Percentiles rank a stretch among this genome's conserved stretches.
phyloP scores from a whole-genome alignment of 2,329 filamentous ascomycete species.

The Fusarium sp. region DNA sequence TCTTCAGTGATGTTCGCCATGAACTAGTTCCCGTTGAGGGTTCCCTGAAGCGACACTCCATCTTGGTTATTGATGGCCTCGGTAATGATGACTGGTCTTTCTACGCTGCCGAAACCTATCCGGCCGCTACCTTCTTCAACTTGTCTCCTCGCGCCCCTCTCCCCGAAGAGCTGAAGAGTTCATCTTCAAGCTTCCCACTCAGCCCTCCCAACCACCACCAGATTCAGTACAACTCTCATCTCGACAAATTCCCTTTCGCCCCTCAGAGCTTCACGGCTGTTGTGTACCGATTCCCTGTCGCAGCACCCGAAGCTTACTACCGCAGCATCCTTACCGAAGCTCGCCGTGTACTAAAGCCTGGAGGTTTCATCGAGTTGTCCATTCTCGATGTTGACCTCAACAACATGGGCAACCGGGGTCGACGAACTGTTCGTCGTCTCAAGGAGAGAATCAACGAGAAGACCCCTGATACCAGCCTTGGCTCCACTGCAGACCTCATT shows the following conservation, averaged over 20 bases:
- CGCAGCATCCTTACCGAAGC: slow-evolving; percentile 78
- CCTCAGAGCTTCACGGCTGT: slow-evolving; percentile 80
- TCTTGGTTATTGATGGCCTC: slow-evolving; percentile 83
- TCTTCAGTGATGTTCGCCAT: slow-evolving; percentile 83
- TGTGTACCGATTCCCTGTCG: slow-evolving; percentile 80
- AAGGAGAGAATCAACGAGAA: slow-evolving; percentile 76
- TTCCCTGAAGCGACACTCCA: slow-evolving; percentile 63
- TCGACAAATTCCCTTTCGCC: slow-evolving; percentile 78
- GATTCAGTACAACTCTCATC: slow-evolving; percentile 72
- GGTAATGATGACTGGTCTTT: slow-evolving; percentile 92
- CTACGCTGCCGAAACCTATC: slow-evolving; percentile 84
- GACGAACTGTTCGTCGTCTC: slow-evolving; percentile 74
- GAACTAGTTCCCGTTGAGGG: slow-evolving; percentile 65
- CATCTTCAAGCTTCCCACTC: slow-evolving; percentile 61
- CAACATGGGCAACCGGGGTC: slow-evolving; percentile 80
- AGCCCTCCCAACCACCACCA: slow-evolving; percentile 79
- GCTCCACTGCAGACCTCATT: slow-evolving; percentile 69
- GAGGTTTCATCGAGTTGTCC: slow-evolving; percentile 81
- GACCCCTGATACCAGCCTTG: slow-evolving; percentile 70
- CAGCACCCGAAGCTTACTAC: slow-evolving; percentile 74
- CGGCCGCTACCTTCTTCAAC: slow-evolving; percentile 79
- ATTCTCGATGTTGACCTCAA: slow-evolving; percentile 83
- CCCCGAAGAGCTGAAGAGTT: slow-evolving; percentile 56
- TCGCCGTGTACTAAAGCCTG: slow-evolving; percentile 80
- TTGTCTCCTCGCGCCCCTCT: slow-evolving; percentile 69